Evolutionary conservation across 2,329 filamentous ascomycete species (phyloP).

Genomic region (Monilinia laxa): DNA sequence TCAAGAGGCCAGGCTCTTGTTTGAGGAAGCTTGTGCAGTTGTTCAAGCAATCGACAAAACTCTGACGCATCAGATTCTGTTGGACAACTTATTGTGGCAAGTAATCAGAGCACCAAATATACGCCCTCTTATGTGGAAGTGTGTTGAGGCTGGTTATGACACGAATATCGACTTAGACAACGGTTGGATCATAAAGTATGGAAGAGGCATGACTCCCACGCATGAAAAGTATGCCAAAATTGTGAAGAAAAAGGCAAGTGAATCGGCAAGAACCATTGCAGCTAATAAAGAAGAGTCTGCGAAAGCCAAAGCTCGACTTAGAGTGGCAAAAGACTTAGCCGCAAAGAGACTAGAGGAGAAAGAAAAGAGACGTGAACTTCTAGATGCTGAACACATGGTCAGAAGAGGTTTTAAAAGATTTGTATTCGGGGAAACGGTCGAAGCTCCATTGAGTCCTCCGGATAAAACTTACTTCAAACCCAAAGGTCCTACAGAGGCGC

Average conservation of each 20-base stretch:
- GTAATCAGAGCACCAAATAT: neutral
- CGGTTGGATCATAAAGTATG: constrained; percentile 15
- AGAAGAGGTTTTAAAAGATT: constrained; percentile 3
- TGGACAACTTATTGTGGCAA: constrained; percentile 12
- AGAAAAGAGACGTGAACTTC: neutral
- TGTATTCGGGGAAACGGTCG: neutral
- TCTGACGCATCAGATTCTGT: neutral
- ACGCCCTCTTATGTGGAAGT: constrained; percentile 8
- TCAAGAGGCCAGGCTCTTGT: neutral
- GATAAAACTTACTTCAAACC: neutral
- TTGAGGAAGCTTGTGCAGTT: constrained; percentile 12
- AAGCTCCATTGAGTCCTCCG: neutral
- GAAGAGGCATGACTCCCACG: neutral
- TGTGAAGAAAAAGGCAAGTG: constrained; percentile 1
- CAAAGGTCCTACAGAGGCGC: neutral
- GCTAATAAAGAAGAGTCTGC: neutral
- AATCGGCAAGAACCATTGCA: constrained; percentile 9
- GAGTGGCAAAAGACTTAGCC: neutral
- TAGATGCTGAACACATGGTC: neutral
- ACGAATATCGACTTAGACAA: constrained; percentile 19
- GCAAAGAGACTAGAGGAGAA: neutral
- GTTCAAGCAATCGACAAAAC: neutral
- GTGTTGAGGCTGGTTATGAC: neutral
- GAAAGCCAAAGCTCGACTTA: constrained; percentile 2
- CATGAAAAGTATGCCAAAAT: constrained; percentile 3